Evolutionary conservation across 208 protist genomes (phyloP), one percentile per base, ranked within the genome.

Genomic region (Herpetomonas muscarum): DNA sequence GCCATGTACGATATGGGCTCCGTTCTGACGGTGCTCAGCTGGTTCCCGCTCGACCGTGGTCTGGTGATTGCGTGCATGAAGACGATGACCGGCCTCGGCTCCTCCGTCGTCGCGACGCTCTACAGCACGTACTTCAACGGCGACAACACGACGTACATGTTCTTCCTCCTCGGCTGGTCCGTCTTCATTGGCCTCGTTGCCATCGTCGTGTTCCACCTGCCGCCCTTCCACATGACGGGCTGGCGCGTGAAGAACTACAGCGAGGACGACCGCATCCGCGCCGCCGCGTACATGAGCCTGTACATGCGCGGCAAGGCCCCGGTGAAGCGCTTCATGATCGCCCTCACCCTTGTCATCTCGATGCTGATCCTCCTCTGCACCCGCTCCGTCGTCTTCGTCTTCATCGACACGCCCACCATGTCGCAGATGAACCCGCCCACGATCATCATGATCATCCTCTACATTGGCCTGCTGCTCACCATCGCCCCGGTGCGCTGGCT

Each of bases 1-100:
- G 37, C 70, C 29, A 41, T 81, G 59, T 81, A 70, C 61, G 76
- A 83, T 48, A 75, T 83, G 76, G 76, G 62, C 47, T 49, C 69
- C 31, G 58, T 81, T 15, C 44, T 81, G 46, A 77, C 74, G 36
- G 45, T 68, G n/a, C 52, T 81, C 25, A 76, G 68, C 41, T 77
- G 70, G 69, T 81, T 81, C 34, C 74, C 74, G 13, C 46, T 81
- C 22, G 69, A 77, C 44, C 74, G 74, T 31, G 74, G 74, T 13
- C 50, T 74, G 15, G 58, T 81, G 2, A 60, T 81, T 26, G 74
- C 62, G 0, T 63, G 60, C 28, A 64, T 65, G 41, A 81, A 81
- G 52, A 76, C 74, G 15, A 73, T 71, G 42, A 76, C 61, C n/a
- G 74, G 74, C 28, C 51, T 81, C 17, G 63, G 69, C 29, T 39